phyloP scores from a whole-genome alignment of 208 protist genomes.

The Leishmania lainsoni region DNA sequence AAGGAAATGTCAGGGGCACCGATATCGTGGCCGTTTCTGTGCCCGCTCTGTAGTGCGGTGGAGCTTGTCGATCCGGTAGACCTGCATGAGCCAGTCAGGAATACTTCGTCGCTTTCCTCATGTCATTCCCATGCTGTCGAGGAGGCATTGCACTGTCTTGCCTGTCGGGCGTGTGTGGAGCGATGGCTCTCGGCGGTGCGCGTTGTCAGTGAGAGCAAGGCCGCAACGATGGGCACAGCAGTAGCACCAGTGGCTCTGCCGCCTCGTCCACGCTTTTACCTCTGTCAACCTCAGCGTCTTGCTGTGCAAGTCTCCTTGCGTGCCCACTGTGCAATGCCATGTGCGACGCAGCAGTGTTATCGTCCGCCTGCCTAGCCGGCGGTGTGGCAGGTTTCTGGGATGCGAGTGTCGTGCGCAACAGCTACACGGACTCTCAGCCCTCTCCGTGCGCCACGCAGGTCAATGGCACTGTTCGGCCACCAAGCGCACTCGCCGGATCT shows the following conservation, averaged over 20 bases:
- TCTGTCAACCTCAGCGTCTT: background rate
- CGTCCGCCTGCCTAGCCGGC: background rate
- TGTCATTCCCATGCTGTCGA: background rate
- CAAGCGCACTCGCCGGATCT: background rate
- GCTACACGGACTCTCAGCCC: conserved; percentile 11
- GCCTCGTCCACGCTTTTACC: background rate
- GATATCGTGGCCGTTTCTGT: conserved; percentile 26
- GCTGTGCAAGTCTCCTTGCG: background rate
- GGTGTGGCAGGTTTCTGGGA: background rate
- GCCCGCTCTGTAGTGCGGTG: conserved; percentile 41
- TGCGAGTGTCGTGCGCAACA: conserved; percentile 12
- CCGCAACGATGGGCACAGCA: background rate
- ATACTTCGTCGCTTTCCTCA: background rate
- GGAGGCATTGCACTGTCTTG: conserved; percentile 26
- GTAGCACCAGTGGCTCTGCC: background rate
- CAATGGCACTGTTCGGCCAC: background rate
- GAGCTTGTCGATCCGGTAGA: conserved; percentile 42
- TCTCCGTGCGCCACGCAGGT: background rate
- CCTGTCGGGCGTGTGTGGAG: conserved; percentile 40
- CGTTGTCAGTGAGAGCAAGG: background rate
- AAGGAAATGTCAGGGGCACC: background rate
- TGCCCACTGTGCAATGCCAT: conserved; percentile 20
- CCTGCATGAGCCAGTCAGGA: conserved; percentile 23
- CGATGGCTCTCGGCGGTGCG: conserved; percentile 23
- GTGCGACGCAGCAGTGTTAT: background rate